Evolutionary conservation across 257 asterid genomes (phyloP), one percentile per base, ranked within the genome.

Genomic region (Nemophila menziesii): DNA sequence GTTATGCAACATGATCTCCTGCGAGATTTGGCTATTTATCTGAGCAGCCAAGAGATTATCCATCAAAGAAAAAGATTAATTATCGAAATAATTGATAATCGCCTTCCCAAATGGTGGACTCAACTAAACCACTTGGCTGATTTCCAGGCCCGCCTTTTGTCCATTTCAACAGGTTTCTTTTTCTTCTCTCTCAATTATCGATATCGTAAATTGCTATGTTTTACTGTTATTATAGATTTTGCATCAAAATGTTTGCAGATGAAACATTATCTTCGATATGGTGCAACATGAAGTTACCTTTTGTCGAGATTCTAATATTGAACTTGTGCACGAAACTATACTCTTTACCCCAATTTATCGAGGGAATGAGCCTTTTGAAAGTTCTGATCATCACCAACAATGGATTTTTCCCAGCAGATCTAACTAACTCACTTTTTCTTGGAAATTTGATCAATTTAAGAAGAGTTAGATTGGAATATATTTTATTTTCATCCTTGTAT

Each of bases 1-100:
- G 47, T 46, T 13, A 57, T 37, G 55, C 73, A 61, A 46, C 73
- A 67, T 40, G 69, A 67, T 53, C 51, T 61, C 16, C 62, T 67
- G 48, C 47, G 73, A 53, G 73, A 67, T 27, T 20, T 61, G 52
- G 65, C 54, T 23, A 43, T 61, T 39, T 22, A 52, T 50, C 65
- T 20, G 47, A 48, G 44, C 42, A 34, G 33, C 7, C 34, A 40
- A 43, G 50, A 53, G 23, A 54, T 59, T 11, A 44, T 52, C 23
- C 62, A 57, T 29, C 46, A 49, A 38, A 55, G 62, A 33, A 57
- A 16, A 21, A 57, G 73, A 59, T 11, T 61, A 22, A 29, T 51
- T 41, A 33, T 67, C 58, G 59, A 55, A 20, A 18, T 60, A 44
- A 55, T 51, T 8, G 39, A 27, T 16, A 61, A 61, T 20, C 43